Conservation (phyloP, 345 rosid species). For the Brassica rapa region DNA sequence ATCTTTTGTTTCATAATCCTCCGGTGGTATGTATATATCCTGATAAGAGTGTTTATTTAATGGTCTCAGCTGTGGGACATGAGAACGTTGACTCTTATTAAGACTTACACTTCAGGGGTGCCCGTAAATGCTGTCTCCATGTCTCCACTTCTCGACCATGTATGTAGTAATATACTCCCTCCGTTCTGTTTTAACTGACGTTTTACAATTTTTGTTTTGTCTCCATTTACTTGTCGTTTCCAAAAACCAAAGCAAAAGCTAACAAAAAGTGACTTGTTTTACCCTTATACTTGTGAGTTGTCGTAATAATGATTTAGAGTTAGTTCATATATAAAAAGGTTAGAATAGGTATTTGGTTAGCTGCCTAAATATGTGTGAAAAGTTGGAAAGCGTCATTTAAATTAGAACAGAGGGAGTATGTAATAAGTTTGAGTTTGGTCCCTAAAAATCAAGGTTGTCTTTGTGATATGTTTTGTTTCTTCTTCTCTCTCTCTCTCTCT, state of each 20-base stretch:
- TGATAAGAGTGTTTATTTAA: slow-evolving; percentile 4
- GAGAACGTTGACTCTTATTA: slow-evolving; percentile 80
- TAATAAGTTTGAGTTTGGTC: neutral
- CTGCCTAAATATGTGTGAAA: no score
- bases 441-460: neutral
- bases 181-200: no score
- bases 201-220: no score
- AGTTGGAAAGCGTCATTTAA: no score
- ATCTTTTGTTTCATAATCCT: neutral
- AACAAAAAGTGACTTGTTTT: no score
- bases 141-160: slow-evolving; percentile 97
- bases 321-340: no score
- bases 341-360: no score
- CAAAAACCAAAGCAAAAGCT: no score
- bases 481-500: neutral
- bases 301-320: no score
- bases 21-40: neutral
- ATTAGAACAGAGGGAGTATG: no score
- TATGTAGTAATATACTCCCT: slow-evolving; percentile 37
- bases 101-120: slow-evolving; percentile 82
- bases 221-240: no score
- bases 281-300: no score
- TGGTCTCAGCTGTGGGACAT: slow-evolving; percentile 81
- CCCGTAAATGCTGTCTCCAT: slow-evolving; percentile 96
- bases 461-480: neutral